These are phyloP conservation scores for Trichoderma breve DNA, from an alignment of 2,329 filamentous ascomycete species.

Conservation along the genomic window DNA sequence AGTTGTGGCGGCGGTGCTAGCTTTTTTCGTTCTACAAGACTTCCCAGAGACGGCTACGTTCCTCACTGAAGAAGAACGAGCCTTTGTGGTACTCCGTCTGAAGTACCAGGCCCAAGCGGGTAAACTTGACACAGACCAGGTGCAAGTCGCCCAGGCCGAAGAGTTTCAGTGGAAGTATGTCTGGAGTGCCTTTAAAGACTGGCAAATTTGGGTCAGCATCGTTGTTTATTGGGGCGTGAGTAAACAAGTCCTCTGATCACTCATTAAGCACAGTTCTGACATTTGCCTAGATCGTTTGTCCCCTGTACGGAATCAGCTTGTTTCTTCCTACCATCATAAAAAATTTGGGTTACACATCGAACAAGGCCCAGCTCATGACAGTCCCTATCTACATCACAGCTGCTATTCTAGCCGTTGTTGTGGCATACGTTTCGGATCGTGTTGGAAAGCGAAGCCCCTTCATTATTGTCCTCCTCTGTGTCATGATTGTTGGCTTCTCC, in stretches of 20 bases:
- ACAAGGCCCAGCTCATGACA: slow-evolving; percentile 64
- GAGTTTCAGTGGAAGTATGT: slow-evolving; percentile 75
- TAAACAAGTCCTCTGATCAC: slow-evolving; percentile 22
- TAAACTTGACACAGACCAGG: slow-evolving; percentile 9
- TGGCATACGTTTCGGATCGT: slow-evolving; percentile 55
- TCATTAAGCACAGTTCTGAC: not conserved
- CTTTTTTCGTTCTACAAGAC: slow-evolving; percentile 73
- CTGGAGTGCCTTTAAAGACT: slow-evolving; percentile 69
- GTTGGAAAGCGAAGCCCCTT: slow-evolving; percentile 54
- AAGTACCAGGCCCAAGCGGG: slow-evolving; percentile 57
- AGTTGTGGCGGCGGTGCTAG: slow-evolving; percentile 61
- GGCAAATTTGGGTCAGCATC: slow-evolving; percentile 68
- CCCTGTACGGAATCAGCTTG: slow-evolving; percentile 55
- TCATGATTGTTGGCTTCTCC: slow-evolving; percentile 55
- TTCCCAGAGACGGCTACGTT: slow-evolving; percentile 79
- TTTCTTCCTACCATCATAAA: slow-evolving; percentile 65
- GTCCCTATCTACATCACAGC: slow-evolving; percentile 61
- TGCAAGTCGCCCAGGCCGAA: slow-evolving; percentile 62
- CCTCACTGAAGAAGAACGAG: slow-evolving; percentile 67
- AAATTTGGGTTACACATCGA: slow-evolving; percentile 55
- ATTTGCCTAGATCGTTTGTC: slow-evolving; percentile 46
- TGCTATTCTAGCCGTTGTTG: slow-evolving; percentile 54
- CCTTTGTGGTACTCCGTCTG: slow-evolving; percentile 67
- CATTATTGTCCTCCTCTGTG: slow-evolving; percentile 51
- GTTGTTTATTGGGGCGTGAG: slow-evolving; percentile 64